phyloP scores from a whole-genome alignment of 352 stramenopile species.

The Ophiocytium majus region DNA sequence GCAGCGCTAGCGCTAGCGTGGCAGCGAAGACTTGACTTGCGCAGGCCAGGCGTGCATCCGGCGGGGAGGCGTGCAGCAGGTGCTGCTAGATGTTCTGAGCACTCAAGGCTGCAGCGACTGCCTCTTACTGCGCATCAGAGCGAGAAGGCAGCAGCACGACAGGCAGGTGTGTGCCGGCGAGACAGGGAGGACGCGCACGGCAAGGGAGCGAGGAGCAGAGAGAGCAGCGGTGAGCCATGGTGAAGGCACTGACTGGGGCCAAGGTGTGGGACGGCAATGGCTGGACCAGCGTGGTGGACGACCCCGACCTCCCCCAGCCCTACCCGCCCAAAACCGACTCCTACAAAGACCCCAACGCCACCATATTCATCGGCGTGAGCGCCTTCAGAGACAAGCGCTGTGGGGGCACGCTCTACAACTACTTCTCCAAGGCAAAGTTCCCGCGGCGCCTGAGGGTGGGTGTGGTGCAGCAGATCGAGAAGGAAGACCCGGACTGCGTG shows the following conservation, averaged over 20 bases:
- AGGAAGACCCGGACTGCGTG: conserved; percentile 50
- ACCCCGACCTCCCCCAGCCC: conserved; percentile 18
- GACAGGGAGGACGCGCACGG: too few species aligned
- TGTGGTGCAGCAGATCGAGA: conserved; percentile 43
- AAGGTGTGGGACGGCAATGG: conserved; percentile 55
- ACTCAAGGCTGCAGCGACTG: too few species aligned
- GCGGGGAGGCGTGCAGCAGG: too few species aligned
- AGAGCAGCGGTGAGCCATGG: too few species aligned
- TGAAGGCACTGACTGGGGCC: conserved; percentile 30
- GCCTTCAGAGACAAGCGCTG: conserved; percentile 53
- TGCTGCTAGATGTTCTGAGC: too few species aligned
- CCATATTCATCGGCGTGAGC: conserved; percentile 47
- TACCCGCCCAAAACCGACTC: conserved; percentile 38
- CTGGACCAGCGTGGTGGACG: conserved; percentile 36
- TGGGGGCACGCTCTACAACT: conserved; percentile 46
- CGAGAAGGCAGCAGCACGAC: too few species aligned
- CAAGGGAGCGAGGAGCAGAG: too few species aligned
- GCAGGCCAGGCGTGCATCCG: too few species aligned
- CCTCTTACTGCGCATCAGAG: too few species aligned
- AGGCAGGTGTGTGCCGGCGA: too few species aligned
- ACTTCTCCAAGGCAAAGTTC: conserved; percentile 54
- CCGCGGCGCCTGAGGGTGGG: conserved; percentile 31
- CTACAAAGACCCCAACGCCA: conserved; percentile 28
- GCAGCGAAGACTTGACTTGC: too few species aligned
- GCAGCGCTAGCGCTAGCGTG: too few species aligned